Evolutionary conservation across 1,139 yeast species (phyloP).

Genomic region (Candida glucosophila): DNA sequence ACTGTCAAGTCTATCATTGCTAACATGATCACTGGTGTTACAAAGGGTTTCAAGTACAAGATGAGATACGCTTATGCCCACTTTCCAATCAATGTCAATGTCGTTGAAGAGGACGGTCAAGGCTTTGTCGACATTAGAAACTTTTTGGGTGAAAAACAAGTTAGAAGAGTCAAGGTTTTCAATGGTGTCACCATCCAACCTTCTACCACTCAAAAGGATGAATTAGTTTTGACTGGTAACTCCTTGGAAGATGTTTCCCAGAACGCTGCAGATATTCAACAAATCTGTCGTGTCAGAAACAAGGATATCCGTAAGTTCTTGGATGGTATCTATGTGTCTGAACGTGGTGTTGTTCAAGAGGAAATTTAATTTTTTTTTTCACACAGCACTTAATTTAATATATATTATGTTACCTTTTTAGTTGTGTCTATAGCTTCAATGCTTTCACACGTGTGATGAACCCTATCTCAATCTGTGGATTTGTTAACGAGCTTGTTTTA

Average conservation of each 20-base stretch:
- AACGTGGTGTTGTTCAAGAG: constrained; percentile 79
- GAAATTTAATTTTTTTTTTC: constrained; percentile 37
- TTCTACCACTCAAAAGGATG: constrained; percentile 87
- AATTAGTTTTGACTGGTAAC: constrained; percentile 88
- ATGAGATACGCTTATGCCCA: constrained; percentile 99
- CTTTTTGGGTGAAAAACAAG: constrained; percentile 98
- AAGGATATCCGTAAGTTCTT: constrained; percentile 99
- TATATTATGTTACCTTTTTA: no score
- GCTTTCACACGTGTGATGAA: no score
- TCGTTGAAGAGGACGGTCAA: constrained; percentile 66
- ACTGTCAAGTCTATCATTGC: constrained; percentile 92
- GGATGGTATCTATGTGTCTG: constrained; percentile 99
- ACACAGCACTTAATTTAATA: no score
- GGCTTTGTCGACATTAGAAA: constrained; percentile 92
- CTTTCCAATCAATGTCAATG: constrained; percentile 99
- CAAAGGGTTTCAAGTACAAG: constrained; percentile 99
- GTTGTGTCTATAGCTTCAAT: no score
- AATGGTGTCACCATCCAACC: constrained; percentile 85
- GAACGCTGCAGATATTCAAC: constrained; percentile 98
- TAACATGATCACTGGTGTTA: constrained; percentile 97
- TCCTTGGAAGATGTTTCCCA: constrained; percentile 97
- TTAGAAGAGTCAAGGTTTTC: constrained; percentile 74
- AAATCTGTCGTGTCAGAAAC: constrained; percentile 98
- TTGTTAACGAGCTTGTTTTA: no score
- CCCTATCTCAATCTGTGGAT: no score